Percentiles rank a stretch among this genome's conserved stretches.
Evolutionary conservation across 306 rosid species (phyloP).

Genomic region (Pachyrhizus erosus): DNA sequence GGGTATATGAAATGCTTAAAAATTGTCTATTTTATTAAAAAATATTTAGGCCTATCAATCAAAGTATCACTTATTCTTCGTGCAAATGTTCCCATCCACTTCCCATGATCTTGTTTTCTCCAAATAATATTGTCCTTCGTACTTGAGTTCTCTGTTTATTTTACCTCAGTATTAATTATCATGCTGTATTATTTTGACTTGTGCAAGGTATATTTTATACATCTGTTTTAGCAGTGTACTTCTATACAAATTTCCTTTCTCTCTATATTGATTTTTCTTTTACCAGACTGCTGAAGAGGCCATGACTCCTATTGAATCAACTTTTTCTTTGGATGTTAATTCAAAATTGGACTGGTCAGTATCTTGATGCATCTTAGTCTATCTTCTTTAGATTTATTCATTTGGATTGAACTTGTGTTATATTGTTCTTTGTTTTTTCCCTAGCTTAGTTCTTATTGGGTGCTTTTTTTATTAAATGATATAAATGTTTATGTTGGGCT

Average conservation of each 20-base stretch:
- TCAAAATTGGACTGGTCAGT: constrained; percentile 95
- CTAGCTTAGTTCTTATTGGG: neutral
- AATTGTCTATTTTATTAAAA: neutral
- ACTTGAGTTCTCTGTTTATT: neutral
- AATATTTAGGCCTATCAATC: neutral
- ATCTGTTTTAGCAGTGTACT: constrained; percentile 9
- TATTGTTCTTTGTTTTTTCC: neutral
- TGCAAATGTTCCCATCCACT: constrained; percentile 4
- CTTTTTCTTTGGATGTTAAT: constrained; percentile 90
- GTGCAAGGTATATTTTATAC: neutral
- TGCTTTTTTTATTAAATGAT: neutral
- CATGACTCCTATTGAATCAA: constrained; percentile 96
- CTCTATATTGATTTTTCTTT: constrained; percentile 5
- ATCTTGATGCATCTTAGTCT: constrained; percentile 21
- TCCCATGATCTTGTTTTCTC: constrained; percentile 26
- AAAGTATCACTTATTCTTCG: neutral
- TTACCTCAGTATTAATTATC: constrained; percentile 12
- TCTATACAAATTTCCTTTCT: constrained; percentile 8
- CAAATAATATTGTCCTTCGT: neutral
- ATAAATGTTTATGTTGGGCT: constrained; percentile 3
- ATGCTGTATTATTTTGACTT: constrained; percentile 13
- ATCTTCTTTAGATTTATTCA: constrained; percentile 3
- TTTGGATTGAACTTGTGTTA: neutral
- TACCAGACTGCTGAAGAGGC: constrained; percentile 94
- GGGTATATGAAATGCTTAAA: neutral